Conservation (phyloP, 2,329 filamentous ascomycete species). For the Lachnellula arida region DNA sequence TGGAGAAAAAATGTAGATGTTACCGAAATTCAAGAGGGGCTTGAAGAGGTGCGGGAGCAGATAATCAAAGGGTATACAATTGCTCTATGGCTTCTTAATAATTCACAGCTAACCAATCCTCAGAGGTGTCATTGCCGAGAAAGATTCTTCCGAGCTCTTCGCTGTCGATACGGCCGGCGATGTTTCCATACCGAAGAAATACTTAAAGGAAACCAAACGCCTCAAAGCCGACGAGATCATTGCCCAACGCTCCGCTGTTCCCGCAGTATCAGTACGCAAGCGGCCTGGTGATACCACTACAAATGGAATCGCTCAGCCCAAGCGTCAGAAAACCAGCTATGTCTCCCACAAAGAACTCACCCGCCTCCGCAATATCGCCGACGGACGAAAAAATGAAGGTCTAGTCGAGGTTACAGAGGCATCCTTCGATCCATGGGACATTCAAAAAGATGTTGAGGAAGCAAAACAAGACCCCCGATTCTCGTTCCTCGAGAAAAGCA, state of each 20-base stretch:
- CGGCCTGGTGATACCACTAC: constrained; percentile 64
- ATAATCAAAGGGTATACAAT: constrained; percentile 74
- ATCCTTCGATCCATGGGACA: constrained; percentile 76
- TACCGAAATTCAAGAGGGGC: constrained; percentile 74
- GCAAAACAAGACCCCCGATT: constrained; percentile 47
- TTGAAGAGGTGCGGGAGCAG: constrained; percentile 81
- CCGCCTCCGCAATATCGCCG: constrained; percentile 72
- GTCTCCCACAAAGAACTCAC: constrained; percentile 80
- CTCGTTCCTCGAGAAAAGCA: constrained; percentile 62
- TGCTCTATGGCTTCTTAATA: not conserved
- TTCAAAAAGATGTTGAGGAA: constrained; percentile 41
- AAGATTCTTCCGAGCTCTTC: constrained; percentile 79
- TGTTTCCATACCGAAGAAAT: constrained; percentile 57
- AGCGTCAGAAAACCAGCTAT: constrained; percentile 73
- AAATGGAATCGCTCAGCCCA: constrained; percentile 67
- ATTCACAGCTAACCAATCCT: constrained; percentile 3
- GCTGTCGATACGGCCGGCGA: constrained; percentile 73
- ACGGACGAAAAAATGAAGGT: constrained; percentile 51
- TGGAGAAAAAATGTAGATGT: constrained; percentile 99
- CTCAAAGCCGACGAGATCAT: constrained; percentile 93
- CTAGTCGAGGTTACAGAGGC: constrained; percentile 50
- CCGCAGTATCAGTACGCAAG: constrained; percentile 75
- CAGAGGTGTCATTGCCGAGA: constrained; percentile 83
- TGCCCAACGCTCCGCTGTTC: constrained; percentile 73
- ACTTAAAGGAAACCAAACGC: constrained; percentile 66